A percentile compares a stretch with the other conserved stretches of the same genome.
Evolutionary conservation across 176 grass and related monocot genomes (phyloP).

Genomic region (Paspalum vaginatum): DNA sequence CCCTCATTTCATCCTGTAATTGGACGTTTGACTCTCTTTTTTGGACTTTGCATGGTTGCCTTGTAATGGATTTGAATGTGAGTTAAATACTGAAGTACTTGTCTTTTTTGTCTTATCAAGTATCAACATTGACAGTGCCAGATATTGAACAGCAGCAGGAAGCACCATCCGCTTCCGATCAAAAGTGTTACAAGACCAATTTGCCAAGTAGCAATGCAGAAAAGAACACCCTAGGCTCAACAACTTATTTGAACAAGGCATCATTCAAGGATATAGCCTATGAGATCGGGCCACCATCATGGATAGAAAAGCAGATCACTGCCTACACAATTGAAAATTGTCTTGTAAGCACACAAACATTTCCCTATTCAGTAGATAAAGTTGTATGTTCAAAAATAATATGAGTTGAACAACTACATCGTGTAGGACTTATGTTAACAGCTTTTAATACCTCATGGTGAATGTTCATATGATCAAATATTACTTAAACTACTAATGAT

Average conservation of each 20-base stretch:
- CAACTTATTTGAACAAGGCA: background rate
- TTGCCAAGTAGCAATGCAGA: background rate
- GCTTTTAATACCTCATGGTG: background rate
- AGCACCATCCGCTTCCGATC: background rate
- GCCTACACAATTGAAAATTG: background rate
- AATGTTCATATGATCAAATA: background rate
- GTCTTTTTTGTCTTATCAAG: background rate
- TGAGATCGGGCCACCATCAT: background rate
- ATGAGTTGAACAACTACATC: background rate
- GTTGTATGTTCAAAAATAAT: background rate
- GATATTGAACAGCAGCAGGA: background rate
- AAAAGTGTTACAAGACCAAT: background rate
- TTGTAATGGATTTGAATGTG: background rate
- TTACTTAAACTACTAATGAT: background rate
- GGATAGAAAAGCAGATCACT: background rate
- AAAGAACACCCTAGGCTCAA: background rate
- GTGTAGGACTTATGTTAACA: background rate
- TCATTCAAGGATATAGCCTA: background rate
- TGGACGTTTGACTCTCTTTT: too few species aligned
- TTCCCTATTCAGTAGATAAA: background rate
- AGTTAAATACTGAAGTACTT: background rate
- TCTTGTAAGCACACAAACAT: background rate
- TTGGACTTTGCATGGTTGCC: too few species aligned
- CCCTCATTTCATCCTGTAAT: too few species aligned
- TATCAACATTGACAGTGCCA: background rate